Percentiles rank a stretch among this genome's conserved stretches.
These are phyloP conservation scores for Gynochthodes officinalis DNA, from an alignment of 257 asterid genomes.

Conservation along the genomic window DNA sequence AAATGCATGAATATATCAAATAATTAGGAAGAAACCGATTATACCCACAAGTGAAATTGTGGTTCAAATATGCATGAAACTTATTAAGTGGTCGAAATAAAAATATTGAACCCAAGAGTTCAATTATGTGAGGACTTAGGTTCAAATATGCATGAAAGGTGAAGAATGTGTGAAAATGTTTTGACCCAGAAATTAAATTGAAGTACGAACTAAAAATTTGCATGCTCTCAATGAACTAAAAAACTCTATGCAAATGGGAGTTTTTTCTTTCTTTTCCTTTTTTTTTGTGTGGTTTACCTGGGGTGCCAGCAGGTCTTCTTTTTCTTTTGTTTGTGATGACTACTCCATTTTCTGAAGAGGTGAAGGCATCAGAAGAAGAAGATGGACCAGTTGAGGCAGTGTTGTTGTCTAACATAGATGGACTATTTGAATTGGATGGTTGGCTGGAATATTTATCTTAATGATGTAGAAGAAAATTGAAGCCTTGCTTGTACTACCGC, in stretches of 20 bases:
- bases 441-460: neutral
- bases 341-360: slow-evolving; percentile 24
- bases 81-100: neutral
- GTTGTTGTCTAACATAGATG: slow-evolving; percentile 28
- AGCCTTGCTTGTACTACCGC: slow-evolving; percentile 5
- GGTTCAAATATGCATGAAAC: neutral
- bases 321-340: slow-evolving; percentile 17
- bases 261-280: too few relatives aligned
- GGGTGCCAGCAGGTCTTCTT: slow-evolving; percentile 37
- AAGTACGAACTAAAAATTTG: neutral
- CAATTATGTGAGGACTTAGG: neutral
- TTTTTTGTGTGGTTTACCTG: too few relatives aligned
- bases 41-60: neutral
- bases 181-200: neutral
- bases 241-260: too few relatives aligned
- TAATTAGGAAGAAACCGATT: too few relatives aligned
- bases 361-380: slow-evolving; percentile 29
- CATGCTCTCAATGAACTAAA: neutral
- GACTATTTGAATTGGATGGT: neutral
- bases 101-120: neutral
- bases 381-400: slow-evolving; percentile 25
- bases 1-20: neutral
- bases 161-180: neutral
- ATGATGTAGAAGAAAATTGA: slow-evolving; percentile 12
- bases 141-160: neutral